Conservation (phyloP, 257 asterid genomes). For the Capsicum baccatum region DNA sequence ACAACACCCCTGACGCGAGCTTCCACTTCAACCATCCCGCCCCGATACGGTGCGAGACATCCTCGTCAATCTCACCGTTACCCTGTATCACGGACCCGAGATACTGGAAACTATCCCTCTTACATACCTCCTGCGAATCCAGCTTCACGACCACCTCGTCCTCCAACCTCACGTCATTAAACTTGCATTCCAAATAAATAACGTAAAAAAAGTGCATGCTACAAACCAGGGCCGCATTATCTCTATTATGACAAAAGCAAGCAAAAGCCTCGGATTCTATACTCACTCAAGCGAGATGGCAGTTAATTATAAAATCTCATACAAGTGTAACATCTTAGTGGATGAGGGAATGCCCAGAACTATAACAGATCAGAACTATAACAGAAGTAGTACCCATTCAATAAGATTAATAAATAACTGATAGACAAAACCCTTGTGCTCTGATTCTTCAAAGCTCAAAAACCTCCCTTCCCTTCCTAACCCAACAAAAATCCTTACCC, state of each 20-base stretch:
- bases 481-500: neutral
- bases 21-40: no score
- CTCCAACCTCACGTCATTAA: no score
- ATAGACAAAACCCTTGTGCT: neutral
- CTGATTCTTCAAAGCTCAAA: neutral
- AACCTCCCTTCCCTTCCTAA: neutral
- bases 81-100: no score
- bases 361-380: neutral
- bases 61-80: no score
- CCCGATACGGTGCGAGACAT: no score
- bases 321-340: neutral
- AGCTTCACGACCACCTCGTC: no score
- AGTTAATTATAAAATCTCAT: neutral
- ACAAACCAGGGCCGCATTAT: neutral
- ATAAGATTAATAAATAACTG: neutral
- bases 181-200: no score
- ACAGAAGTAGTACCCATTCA: neutral
- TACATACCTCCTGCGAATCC: no score
- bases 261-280: neutral
- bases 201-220: no score
- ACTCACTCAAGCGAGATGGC: neutral
- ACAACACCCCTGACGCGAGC: no score
- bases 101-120: no score
- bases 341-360: neutral
- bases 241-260: conserved; percentile 19